Conservation (phyloP, 2,329 filamentous ascomycete genomes). For the Arthrobotrys iridis region DNA sequence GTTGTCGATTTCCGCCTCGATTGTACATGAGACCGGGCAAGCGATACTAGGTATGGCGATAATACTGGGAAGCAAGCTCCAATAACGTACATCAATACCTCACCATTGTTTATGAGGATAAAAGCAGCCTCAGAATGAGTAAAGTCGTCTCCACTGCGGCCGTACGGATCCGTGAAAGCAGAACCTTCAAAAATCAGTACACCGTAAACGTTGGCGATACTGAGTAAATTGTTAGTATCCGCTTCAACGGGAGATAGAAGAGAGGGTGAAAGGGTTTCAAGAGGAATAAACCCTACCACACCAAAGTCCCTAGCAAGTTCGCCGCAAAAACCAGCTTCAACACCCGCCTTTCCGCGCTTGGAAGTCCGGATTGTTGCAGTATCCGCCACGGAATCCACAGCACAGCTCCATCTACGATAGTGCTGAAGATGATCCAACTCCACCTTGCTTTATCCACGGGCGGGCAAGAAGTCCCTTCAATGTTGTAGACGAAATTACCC, state of each 20-base stretch:
- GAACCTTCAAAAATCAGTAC: conserved; percentile 29
- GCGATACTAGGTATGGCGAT: conserved; percentile 48
- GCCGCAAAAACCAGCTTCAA: conserved; percentile 44
- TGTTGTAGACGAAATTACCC: conserved; percentile 44
- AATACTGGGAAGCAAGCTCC: conserved; percentile 48
- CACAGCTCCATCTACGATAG: conserved; percentile 24
- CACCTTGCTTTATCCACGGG: conserved; percentile 41
- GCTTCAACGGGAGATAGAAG: too few species aligned
- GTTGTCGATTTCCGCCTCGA: conserved; percentile 41
- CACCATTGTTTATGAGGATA: conserved; percentile 48
- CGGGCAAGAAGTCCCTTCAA: conserved; percentile 21
- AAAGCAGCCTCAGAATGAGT: conserved; percentile 48
- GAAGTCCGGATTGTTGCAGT: conserved; percentile 29
- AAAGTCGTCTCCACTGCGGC: conserved; percentile 35
- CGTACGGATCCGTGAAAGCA: conserved; percentile 4
- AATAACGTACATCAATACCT: conserved; percentile 51
- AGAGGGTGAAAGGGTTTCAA: neutral
- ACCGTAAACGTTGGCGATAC: conserved; percentile 46
- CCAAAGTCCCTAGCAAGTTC: conserved; percentile 43
- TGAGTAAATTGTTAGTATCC: neutral
- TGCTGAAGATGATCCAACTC: conserved; percentile 44
- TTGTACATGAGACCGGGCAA: conserved; percentile 35
- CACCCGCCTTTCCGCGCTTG: conserved; percentile 35
- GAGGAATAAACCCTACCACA: conserved; percentile 20
- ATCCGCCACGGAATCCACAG: conserved; percentile 48